A percentile compares a stretch with the other conserved stretches of the same genome.
Conservation (phyloP, 2,329 filamentous ascomycete genomes). For the Xylariaceae sp. region DNA sequence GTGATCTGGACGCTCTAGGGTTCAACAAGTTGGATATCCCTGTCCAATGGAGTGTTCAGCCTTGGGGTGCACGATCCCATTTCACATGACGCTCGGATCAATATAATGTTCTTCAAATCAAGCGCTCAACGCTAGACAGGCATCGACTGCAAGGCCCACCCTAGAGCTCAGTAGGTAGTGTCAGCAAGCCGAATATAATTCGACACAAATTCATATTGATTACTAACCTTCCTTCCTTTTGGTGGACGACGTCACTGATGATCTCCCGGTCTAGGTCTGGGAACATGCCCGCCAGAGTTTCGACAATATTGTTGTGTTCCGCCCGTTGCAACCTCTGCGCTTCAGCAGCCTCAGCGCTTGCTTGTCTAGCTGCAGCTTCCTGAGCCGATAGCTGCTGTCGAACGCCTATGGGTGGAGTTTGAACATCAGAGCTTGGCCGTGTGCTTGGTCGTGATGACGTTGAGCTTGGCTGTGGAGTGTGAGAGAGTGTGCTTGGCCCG, state of each 20-base stretch:
- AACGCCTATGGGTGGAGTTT: constrained; percentile 44
- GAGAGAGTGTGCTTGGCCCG: constrained; percentile 48
- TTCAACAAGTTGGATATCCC: neutral
- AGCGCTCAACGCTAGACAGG: constrained; percentile 73
- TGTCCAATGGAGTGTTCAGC: neutral
- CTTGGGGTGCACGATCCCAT: neutral
- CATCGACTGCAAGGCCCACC: constrained; percentile 85
- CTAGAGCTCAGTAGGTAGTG: constrained; percentile 49
- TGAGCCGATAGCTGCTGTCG: constrained; percentile 70
- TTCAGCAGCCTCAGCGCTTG: constrained; percentile 87
- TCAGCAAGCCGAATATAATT: constrained; percentile 24
- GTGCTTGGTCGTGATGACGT: constrained; percentile 42
- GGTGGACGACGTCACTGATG: constrained; percentile 94
- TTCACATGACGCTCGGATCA: neutral
- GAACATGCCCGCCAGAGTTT: constrained; percentile 96
- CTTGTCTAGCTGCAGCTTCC: constrained; percentile 88
- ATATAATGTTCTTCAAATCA: constrained; percentile 28
- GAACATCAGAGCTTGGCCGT: constrained; percentile 42
- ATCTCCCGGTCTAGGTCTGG: constrained; percentile 92
- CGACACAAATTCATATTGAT: constrained; percentile 4
- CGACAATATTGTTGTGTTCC: constrained; percentile 90
- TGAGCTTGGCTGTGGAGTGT: constrained; percentile 45
- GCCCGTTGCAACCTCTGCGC: constrained; percentile 80
- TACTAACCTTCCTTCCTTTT: constrained; percentile 90
- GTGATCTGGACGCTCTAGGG: neutral